Evolutionary conservation across 2,329 filamentous ascomycete genomes (phyloP).

Genomic region (Xylaria sp.): DNA sequence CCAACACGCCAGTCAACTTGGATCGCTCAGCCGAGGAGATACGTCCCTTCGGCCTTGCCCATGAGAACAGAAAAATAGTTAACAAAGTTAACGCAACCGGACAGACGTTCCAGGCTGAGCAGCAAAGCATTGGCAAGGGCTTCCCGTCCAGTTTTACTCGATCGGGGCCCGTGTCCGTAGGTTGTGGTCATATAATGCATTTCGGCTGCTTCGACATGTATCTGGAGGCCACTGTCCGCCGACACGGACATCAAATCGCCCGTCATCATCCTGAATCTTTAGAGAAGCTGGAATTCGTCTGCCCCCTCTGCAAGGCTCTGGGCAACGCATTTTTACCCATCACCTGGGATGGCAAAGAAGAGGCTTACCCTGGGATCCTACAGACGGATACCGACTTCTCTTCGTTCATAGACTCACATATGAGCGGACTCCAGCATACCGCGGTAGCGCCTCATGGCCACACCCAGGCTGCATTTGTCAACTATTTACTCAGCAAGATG

Average conservation of each 20-base stretch:
- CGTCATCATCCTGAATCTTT: conserved; percentile 88
- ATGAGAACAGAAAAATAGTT: conserved; percentile 79
- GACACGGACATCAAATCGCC: conserved; percentile 91
- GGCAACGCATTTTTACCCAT: conserved; percentile 95
- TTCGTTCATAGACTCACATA: conserved; percentile 66
- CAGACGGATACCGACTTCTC: conserved; percentile 63
- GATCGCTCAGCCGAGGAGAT: conserved; percentile 83
- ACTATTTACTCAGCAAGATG: conserved; percentile 44
- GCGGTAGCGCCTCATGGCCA: conserved; percentile 36
- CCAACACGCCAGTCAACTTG: conserved; percentile 76
- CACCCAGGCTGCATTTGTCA: conserved; percentile 40
- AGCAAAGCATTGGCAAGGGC: conserved; percentile 85
- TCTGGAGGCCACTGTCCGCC: conserved; percentile 77
- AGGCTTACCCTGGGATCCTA: conserved; percentile 77
- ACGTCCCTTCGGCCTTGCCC: conserved; percentile 87
- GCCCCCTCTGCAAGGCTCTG: conserved; percentile 92
- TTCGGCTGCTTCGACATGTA: conserved; percentile 94
- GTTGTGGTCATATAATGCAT: conserved; percentile 99
- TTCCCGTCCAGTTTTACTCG: conserved; percentile 71
- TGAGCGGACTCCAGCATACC: conserved; percentile 39
- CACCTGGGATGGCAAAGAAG: conserved; percentile 90
- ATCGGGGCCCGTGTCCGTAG: conserved; percentile 80
- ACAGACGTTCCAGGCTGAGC: conserved; percentile 70
- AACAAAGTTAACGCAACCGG: conserved; percentile 76
- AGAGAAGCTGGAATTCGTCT: conserved; percentile 85